Conservation (phyloP, 257 asterid species). For the Eucommia ulmoides region DNA sequence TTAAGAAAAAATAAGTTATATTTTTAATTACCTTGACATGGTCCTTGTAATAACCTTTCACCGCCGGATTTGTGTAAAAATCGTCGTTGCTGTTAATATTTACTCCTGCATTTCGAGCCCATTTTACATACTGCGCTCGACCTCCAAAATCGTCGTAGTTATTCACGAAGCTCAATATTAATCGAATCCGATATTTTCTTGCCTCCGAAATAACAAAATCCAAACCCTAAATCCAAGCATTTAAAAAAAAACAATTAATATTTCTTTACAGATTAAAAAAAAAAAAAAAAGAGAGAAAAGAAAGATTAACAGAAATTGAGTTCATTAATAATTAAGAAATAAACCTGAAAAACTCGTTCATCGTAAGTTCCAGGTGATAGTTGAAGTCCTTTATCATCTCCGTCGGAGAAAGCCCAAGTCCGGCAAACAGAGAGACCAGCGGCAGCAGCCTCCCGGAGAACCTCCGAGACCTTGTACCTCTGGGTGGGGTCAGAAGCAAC, state of each 20-base stretch:
- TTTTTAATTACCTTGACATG: slow-evolving; percentile 35
- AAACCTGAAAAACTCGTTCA: slow-evolving; percentile 66
- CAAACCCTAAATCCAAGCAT: slow-evolving; percentile 27
- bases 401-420: slow-evolving; percentile 74
- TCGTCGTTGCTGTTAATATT: slow-evolving; percentile 40
- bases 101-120: slow-evolving; percentile 51
- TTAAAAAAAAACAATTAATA: not conserved
- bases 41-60: slow-evolving; percentile 51
- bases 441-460: slow-evolving; percentile 35
- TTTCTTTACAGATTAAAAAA: not conserved
- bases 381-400: slow-evolving; percentile 39
- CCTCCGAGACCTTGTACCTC: slow-evolving; percentile 44
- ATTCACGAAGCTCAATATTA: slow-evolving; percentile 54
- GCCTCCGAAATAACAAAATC: slow-evolving; percentile 66
- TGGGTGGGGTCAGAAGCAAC: slow-evolving; percentile 36
- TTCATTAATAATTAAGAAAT: not conserved
- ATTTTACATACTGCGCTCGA: slow-evolving; percentile 32
- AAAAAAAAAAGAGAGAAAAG: not conserved
- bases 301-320: not conserved
- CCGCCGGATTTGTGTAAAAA: slow-evolving; percentile 48
- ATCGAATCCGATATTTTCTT: slow-evolving; percentile 35
- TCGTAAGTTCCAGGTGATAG: slow-evolving; percentile 56
- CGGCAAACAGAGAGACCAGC: slow-evolving; percentile 56
- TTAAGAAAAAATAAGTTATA: not conserved
- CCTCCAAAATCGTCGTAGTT: slow-evolving; percentile 65